Evolutionary conservation across 1,284 basidiomycete genomes (phyloP).

Genomic region (Fomitopsis palustris): DNA sequence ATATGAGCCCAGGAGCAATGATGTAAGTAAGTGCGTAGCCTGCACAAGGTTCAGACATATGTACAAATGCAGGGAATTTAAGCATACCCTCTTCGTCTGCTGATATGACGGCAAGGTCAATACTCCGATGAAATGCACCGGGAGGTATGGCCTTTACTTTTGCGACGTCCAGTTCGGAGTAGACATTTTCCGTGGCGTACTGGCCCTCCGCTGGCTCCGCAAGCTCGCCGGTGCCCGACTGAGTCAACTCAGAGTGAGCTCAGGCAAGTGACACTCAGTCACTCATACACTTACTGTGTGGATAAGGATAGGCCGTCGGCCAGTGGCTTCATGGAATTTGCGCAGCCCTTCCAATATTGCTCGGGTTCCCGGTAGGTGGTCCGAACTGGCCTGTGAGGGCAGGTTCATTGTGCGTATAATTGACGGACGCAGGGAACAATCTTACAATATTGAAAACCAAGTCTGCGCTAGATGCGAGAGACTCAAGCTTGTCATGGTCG

Average conservation of each 20-base stretch:
- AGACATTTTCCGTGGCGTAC: conserved; percentile 37
- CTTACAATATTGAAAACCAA: conserved; percentile 44
- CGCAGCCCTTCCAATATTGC: conserved; percentile 46
- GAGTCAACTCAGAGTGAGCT: background rate
- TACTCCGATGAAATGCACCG: conserved; percentile 35
- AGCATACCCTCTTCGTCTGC: conserved; percentile 41
- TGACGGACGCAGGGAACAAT: background rate
- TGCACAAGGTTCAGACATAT: conserved; percentile 3
- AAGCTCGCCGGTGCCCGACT: conserved; percentile 42
- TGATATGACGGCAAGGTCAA: conserved; percentile 36
- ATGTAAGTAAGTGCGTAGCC: conserved; percentile 45
- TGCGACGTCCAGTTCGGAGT: conserved; percentile 38
- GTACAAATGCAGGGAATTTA: too few species aligned
- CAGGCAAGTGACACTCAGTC: too few species aligned
- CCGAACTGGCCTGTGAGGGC: background rate
- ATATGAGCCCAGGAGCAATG: conserved; percentile 45
- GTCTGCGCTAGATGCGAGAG: conserved; percentile 39
- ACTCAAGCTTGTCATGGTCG: conserved; percentile 29
- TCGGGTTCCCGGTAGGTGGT: conserved; percentile 24
- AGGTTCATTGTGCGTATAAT: background rate
- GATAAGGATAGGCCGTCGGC: conserved; percentile 40
- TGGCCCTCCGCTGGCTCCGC: conserved; percentile 29
- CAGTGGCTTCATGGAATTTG: conserved; percentile 34
- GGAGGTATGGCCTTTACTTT: conserved; percentile 36
- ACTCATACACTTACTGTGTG: conserved; percentile 38